A percentile compares a stretch with the other conserved stretches of the same genome.
Conservation (phyloP, 305 asterid species). For the Plantago coronopus region DNA sequence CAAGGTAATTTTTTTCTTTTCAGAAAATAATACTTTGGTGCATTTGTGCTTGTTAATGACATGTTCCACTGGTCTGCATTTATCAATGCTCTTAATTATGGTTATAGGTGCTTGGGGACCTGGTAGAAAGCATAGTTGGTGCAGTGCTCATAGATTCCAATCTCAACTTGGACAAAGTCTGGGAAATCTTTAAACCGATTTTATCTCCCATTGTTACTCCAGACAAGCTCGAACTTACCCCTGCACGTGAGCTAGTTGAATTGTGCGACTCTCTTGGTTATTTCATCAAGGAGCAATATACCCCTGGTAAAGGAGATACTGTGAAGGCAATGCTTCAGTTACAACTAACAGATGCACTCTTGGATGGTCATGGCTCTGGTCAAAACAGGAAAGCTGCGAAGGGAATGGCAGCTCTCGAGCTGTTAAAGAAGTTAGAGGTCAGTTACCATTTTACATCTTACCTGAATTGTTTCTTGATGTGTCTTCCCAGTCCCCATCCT, state of each 20-base stretch:
- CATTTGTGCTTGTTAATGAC: background rate
- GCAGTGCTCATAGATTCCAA: constrained; percentile 83
- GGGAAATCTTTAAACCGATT: constrained; percentile 72
- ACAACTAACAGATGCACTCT: constrained; percentile 62
- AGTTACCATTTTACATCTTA: constrained; percentile 10
- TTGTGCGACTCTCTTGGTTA: constrained; percentile 88
- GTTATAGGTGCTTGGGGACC: constrained; percentile 83
- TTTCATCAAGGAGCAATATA: constrained; percentile 41
- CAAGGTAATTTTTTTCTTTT: constrained; percentile 44
- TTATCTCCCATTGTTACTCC: constrained; percentile 96
- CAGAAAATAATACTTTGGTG: background rate
- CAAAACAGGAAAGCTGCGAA: constrained; percentile 57
- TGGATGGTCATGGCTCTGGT: constrained; percentile 60
- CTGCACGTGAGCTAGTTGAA: constrained; percentile 74
- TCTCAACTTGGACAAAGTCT: constrained; percentile 63
- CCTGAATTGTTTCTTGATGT: background rate
- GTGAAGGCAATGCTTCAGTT: constrained; percentile 56
- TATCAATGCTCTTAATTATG: background rate
- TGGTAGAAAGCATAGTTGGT: constrained; percentile 93
- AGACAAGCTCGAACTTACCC: constrained; percentile 80
- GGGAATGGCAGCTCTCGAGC: constrained; percentile 74
- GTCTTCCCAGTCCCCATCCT: background rate
- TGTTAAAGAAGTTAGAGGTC: constrained; percentile 78
- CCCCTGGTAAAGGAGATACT: constrained; percentile 35
- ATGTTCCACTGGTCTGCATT: background rate